Base-by-base conservation (phyloP, 2,329 filamentous ascomycete species). In the Calonectria montana region DNA sequence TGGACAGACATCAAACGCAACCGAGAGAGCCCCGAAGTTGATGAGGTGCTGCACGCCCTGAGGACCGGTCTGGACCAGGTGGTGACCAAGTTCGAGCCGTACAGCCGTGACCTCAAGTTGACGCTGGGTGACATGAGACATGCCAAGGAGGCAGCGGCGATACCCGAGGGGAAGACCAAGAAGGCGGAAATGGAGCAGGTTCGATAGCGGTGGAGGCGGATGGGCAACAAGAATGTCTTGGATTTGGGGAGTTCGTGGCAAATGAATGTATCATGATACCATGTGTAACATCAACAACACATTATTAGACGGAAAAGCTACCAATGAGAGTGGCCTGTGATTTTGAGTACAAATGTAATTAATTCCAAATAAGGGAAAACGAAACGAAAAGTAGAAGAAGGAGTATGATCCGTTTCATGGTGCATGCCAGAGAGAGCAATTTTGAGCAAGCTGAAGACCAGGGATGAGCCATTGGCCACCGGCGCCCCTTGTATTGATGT, bases 1-100 rank as follows among this genome's bases (percentile, higher is more conserved):
- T 97, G 94, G 94, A 96, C 94, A 1, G 95, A 98, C 81, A 85
- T 93, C 3, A 86, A 89, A 21, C 89, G 90, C 27, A 81, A 80
- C 41, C 87, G 86, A 67, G 85, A 90, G 50, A 87, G 87, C 31
- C 86, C 87, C 0, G 94, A 96, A 77, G 91, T 97, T n/a, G 91
- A 96, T 23, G 87, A 90, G 47, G 87, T 98, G 13, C 76, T 94
- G 53, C 84, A 87, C 18, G 89, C 90, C 18, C 81, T 98, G 76
- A 93, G 90, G 80, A 86, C 85, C 4, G 91, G 91, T 0, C 85
- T 98, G 55, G 85, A 86, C 48, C 88, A 91, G 68, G 86, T 98
- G 5, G 78, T 98, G 41, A 81, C 84, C 13, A 91, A 89, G 25
- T 98, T 98, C 83, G 93, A 92, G 69, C 90, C 91, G 69, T 98